Evolutionary conservation across 2,329 filamentous ascomycete species (phyloP), one percentile per base, ranked within the genome.

Genomic region (Chrysoporthe cubensis): DNA sequence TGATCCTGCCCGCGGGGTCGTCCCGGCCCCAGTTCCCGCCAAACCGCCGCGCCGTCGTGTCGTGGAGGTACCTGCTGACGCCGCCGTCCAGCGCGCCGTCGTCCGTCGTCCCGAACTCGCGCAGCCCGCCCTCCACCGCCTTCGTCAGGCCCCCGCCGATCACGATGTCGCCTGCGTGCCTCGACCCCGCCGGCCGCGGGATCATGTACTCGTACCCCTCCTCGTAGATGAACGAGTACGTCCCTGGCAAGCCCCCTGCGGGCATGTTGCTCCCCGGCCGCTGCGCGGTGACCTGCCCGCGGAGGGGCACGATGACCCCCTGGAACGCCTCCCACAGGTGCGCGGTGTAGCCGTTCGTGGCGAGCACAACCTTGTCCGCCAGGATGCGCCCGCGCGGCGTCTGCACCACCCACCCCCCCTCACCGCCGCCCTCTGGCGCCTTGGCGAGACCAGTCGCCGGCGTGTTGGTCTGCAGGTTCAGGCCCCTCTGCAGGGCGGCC

Each of bases 121-220:
- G 73, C 16, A 83, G 71, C 0, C 85, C 86, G 0, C 77, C 77
- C 0, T 78, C 71, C 0, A 77, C 74, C 2, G 81, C 77, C 58
- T 79, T 78, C 0, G 75, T 79, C 6, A 87, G 74, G 0, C 85
- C 88, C 18, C 89, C 89, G 0, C 89, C 89, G 16, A 91, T 88
- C 42, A 91, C 77, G 40, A 91, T 83, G 66, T 87, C 83, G 37
- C 85, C 83, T 2, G 76, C 78, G 32, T 79, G 76, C 21, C 70
- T 71, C 2, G 81, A 79, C 0, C 81, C 81, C n/a, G 79, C 76
- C 0, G 84, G 84, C 1, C 87, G 81, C 1, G 85, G 82, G 9
- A 91, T 85, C 82, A 91, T 87, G 75, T 91, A 92, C 69, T 91
- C 90, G 73, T 89, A 91, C 0, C 88, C 87, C 34, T 79, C 77